Percentiles rank a stretch among this genome's conserved stretches.
These are phyloP conservation scores for Solidago caesia DNA, from an alignment of 129 eudicot genomes.

Conservation along the genomic window DNA sequence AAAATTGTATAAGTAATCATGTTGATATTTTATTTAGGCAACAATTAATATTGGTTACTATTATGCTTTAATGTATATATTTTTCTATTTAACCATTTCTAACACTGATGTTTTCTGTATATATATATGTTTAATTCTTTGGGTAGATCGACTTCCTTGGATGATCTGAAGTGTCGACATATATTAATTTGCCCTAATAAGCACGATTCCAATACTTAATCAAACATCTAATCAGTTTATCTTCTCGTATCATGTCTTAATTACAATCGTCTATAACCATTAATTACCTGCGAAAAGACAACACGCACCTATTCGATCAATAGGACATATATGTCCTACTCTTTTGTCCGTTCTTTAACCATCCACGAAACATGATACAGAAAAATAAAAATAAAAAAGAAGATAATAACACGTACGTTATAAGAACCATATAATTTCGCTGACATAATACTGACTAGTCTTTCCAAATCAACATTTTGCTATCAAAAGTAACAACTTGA, in stretches of 20 bases:
- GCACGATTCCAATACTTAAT: not conserved
- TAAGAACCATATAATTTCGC: not conserved
- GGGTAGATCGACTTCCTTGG: not conserved
- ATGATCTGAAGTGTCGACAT: not conserved
- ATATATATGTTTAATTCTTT: too few relatives aligned
- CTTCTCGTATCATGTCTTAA: not conserved
- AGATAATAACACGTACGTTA: not conserved
- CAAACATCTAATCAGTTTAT: not conserved
- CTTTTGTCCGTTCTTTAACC: not conserved
- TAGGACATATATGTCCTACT: not conserved
- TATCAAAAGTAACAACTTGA: not conserved
- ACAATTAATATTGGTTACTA: not conserved
- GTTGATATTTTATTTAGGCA: conserved; percentile 3
- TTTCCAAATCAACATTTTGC: not conserved
- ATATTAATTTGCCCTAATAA: not conserved
- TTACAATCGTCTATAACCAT: not conserved
- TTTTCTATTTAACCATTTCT: not conserved
- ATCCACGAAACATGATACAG: not conserved
- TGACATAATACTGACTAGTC: not conserved
- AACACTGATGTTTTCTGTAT: not conserved
- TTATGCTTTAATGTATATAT: not conserved
- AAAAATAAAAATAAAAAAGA: not conserved
- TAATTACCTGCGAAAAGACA: not conserved
- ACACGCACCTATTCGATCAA: not conserved
- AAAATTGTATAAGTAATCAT: not conserved